Percentiles rank a stretch among this genome's conserved stretches.
Conservation (phyloP, 768 basidiomycete genomes). For the Rhodocollybia butyracea region DNA sequence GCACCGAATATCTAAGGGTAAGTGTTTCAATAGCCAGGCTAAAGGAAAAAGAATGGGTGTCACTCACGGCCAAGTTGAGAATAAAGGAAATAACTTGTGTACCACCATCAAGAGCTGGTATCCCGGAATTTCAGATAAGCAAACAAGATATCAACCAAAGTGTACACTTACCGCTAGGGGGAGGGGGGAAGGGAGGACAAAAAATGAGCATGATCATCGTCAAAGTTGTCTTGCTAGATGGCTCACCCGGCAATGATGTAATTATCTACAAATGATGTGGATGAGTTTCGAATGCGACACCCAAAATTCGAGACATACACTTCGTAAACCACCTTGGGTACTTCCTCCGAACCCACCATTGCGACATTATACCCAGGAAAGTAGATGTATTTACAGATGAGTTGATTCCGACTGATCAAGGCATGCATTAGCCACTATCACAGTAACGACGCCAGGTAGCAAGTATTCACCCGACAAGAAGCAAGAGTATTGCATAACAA, state of each 20-base stretch:
- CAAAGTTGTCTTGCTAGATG: too few relatives aligned
- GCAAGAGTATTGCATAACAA: conserved; percentile 14
- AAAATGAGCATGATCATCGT: too few relatives aligned
- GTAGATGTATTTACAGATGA: conserved; percentile 20
- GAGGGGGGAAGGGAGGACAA: too few relatives aligned
- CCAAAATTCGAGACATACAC: conserved; percentile 16
- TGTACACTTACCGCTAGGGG: background rate
- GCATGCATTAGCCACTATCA: background rate
- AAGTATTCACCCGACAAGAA: conserved; percentile 6
- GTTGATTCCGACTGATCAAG: conserved; percentile 27
- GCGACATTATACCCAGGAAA: conserved; percentile 14
- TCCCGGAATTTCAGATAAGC: background rate
- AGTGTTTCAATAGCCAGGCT: background rate
- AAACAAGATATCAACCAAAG: background rate
- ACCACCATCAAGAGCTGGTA: conserved; percentile 34
- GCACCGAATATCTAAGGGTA: conserved; percentile 5
- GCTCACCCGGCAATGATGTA: conserved; percentile 33
- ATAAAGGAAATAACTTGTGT: conserved; percentile 34
- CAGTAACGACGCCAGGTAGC: conserved; percentile 7
- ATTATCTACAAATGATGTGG: conserved; percentile 14
- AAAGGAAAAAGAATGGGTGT: conserved; percentile 1
- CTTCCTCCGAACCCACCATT: conserved; percentile 25
- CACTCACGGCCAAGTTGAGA: conserved; percentile 21
- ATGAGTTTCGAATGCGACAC: background rate
- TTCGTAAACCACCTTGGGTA: conserved; percentile 37